A percentile compares a stretch with the other conserved stretches of the same genome.
Evolutionary conservation across 2,329 filamentous ascomycete species (phyloP).

Genomic region (Colletotrichum melonis): DNA sequence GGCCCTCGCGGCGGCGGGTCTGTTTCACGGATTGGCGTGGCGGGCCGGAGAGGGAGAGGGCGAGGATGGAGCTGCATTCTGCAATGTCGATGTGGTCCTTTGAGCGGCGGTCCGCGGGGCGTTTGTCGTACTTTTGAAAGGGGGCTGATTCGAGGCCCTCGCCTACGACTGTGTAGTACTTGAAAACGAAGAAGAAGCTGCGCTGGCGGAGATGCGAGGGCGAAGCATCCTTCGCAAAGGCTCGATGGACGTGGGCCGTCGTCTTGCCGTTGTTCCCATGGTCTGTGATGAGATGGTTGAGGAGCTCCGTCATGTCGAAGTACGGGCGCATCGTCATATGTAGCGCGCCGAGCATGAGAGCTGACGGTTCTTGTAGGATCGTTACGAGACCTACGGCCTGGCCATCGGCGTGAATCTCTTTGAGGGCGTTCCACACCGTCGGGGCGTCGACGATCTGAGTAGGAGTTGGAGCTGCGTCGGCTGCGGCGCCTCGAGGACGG

Average conservation of each 20-base stretch:
- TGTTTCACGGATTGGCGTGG: constrained; percentile 62
- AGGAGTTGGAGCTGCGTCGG: constrained; percentile 48
- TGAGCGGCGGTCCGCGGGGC: constrained; percentile 49
- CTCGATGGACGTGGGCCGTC: constrained; percentile 60
- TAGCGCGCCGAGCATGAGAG: constrained; percentile 68
- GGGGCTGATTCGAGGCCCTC: constrained; percentile 66
- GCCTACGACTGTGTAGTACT: constrained; percentile 72
- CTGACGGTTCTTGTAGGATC: constrained; percentile 70
- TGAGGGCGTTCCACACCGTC: constrained; percentile 55
- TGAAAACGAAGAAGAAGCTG: constrained; percentile 72
- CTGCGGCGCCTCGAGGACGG: background rate
- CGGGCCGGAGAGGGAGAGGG: constrained; percentile 65
- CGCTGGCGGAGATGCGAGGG: constrained; percentile 60
- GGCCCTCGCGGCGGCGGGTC: constrained; percentile 57
- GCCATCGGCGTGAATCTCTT: constrained; percentile 48
- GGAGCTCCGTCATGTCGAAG: constrained; percentile 73
- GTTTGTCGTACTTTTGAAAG: constrained; percentile 68
- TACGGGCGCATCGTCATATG: constrained; percentile 67
- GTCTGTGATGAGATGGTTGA: constrained; percentile 64
- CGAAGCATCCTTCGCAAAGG: constrained; percentile 48
- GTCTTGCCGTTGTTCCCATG: constrained; percentile 55
- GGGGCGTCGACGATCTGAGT: constrained; percentile 51
- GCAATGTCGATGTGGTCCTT: constrained; percentile 68
- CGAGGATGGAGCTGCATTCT: constrained; percentile 69
- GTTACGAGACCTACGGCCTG: constrained; percentile 66